Base-by-base conservation (phyloP, 2,329 filamentous ascomycete species). In the Fusarium sp. region DNA sequence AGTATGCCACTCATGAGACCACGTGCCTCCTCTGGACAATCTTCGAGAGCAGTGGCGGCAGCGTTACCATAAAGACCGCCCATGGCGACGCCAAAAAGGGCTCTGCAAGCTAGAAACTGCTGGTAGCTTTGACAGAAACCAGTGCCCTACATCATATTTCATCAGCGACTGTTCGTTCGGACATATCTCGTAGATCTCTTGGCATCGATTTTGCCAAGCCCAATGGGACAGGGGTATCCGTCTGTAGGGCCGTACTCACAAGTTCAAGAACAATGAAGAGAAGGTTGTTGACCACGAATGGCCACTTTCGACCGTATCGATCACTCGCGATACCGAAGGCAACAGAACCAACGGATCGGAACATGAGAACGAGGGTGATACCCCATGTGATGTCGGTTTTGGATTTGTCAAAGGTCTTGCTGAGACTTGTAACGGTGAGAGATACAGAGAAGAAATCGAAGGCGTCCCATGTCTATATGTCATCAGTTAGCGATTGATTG, bases 31-130 rank as follows among this genome's bases (percentile, higher is more conserved):
- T 84, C 81, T 9, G 92, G 92, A 66, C 91, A 88, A 76, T 94
- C 93, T 78, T 95, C 93, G 15, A 95, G 86, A 0, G 93, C 92
- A 75, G 93, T 95, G 9, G 93, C 92, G 15, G 92, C 92, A 4
- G 92, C 92, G 76, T 94, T 94, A 62, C 93, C 93, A 80, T 94
- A 91, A 4, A 95, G 74, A 73, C 93, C 93, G 42, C 93, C 93
- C 93, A 95, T 95, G 75, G 93, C 93, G 46, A 95, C 81, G 49
- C 93, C 93, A 77, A 95, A 95, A 7, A 95, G 83, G 45, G 91
- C 90, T 44, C 93, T 87, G 16, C 93, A 92, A 16, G 90, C 92
- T 27, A 96, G 84, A 78, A 95, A 95, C 73, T 93, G 88, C 54
- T 84, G 77, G 76, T 93, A 94, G 0, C 90, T 94, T 0, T 85